Evolutionary conservation across 352 stramenopile species (phyloP), one percentile per base, ranked within the genome.

Genomic region (Globisporangium iwayamae): DNA sequence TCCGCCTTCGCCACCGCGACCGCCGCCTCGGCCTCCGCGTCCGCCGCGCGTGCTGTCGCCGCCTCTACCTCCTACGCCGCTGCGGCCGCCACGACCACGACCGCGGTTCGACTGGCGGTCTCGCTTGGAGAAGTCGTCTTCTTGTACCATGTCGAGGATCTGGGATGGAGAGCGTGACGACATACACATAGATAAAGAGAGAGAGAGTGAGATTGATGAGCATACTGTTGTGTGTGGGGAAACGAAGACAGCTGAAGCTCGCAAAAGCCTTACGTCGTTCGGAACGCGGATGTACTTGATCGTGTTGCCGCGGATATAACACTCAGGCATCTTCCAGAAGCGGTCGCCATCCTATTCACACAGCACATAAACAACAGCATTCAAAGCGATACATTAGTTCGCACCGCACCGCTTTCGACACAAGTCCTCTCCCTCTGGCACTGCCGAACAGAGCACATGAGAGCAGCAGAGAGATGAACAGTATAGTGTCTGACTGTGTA

Each of bases 281-380:
- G 93, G 94, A 16, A 99, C 89, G 55, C 97, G 85, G 50, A 99
- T 91, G 77, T 99, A 99, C 81, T 99, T 99, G 70, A 99, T 98
- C 25, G 87, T 97, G 73, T 95, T 98, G 54, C 98, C 98, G 62
- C 98, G 89, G 58, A 99, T 98, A 78, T 99, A 99, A 70, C 95
- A 98, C 71, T 99, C 96, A 3, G 92, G 86, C 66, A 99, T 89
- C 74, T 99, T 99, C 89, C 94, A 99, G 78, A 99, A 99, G 53
- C 87, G 79, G 66, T 98, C 92, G 43, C 97, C 98, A 63, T 99
- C 94, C 89, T 98, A 61, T 25, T 14, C 38, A 45, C 5, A 30
- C 22, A 46, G 6, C 8, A 46, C 39, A 39, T 20, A 48, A 39
- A 20, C 36, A 41, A 30, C 39, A 65, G 28, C 50, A 69, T 38